Evolutionary conservation across 2,329 filamentous ascomycete genomes (phyloP).

Genomic region (Aspergillus versicolor): DNA sequence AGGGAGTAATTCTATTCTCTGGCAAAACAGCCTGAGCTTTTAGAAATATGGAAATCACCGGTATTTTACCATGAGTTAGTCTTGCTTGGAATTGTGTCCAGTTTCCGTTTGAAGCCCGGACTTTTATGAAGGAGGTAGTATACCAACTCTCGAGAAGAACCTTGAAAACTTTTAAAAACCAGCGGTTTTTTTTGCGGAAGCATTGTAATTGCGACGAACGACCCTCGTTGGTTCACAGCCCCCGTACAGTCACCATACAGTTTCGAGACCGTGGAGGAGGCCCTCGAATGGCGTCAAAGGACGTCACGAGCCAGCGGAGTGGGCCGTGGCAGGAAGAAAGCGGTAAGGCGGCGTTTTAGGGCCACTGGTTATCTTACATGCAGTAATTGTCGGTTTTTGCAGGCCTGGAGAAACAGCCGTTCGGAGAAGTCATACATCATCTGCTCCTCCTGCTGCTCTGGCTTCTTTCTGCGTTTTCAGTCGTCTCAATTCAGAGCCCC

Average conservation of each 20-base stretch:
- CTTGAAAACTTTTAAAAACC: background rate
- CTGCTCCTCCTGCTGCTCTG: constrained; percentile 2
- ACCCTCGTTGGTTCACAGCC: constrained; percentile 21
- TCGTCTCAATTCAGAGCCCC: background rate
- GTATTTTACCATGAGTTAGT: background rate
- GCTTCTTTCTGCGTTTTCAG: background rate
- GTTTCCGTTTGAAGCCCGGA: background rate
- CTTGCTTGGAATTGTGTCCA: background rate
- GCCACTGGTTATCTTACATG: constrained; percentile 16
- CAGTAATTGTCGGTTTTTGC: background rate
- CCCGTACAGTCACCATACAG: constrained; percentile 23
- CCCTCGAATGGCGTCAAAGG: constrained; percentile 28
- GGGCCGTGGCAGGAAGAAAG: constrained; percentile 34
- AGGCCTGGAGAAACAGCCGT: constrained; percentile 2
- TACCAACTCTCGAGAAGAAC: background rate
- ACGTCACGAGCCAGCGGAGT: constrained; percentile 35
- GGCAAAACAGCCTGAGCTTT: too few species aligned
- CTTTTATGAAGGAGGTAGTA: too few species aligned
- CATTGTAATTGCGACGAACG: constrained; percentile 18
- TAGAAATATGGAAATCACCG: too few species aligned
- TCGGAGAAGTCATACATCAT: constrained; percentile 33
- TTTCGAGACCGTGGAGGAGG: constrained; percentile 12
- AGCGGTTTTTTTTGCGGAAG: background rate
- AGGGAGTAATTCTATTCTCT: background rate
- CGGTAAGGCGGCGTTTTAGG: constrained; percentile 22